A percentile compares a stretch with the other conserved stretches of the same genome.
These are phyloP conservation scores for Silene coronaria DNA, from an alignment of 179 eudicot genomes.

Conservation along the genomic window DNA sequence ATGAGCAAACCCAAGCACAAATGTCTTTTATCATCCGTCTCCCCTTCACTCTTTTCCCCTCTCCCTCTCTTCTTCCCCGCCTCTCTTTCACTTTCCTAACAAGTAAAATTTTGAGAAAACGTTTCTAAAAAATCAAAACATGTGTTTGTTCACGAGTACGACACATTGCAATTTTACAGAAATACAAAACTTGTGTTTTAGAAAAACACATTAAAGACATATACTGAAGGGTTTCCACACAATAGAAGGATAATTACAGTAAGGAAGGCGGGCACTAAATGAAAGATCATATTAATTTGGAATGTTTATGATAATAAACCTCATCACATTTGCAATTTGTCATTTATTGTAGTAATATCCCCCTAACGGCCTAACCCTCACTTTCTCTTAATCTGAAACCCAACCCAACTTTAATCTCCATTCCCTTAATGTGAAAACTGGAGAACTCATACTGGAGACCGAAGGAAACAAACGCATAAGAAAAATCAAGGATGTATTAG, in stretches of 20 bases:
- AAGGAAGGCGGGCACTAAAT: background rate
- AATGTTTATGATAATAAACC: background rate
- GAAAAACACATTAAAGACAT: too few species aligned
- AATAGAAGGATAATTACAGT: too few species aligned
- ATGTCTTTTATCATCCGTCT: too few species aligned
- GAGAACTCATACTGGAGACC: too few species aligned
- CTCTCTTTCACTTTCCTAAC: background rate
- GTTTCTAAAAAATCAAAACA: background rate
- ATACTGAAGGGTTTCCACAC: too few species aligned
- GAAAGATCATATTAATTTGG: background rate
- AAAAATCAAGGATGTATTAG: too few species aligned
- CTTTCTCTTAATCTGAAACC: background rate
- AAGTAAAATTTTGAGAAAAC: background rate
- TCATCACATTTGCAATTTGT: background rate
- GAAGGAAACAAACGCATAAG: too few species aligned
- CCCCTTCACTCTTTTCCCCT: background rate
- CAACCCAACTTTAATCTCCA: background rate
- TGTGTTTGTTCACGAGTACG: background rate
- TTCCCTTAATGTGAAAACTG: too few species aligned
- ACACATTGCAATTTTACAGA: background rate
- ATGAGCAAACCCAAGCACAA: too few species aligned
- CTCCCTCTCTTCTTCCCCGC: background rate
- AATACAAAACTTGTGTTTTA: background rate
- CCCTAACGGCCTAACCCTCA: background rate
- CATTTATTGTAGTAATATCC: background rate